Evolutionary conservation across 495 filamentous ascomycete species (phyloP), one percentile per base, ranked within the genome.

Genomic region (Astrothelium macrocarpum): DNA sequence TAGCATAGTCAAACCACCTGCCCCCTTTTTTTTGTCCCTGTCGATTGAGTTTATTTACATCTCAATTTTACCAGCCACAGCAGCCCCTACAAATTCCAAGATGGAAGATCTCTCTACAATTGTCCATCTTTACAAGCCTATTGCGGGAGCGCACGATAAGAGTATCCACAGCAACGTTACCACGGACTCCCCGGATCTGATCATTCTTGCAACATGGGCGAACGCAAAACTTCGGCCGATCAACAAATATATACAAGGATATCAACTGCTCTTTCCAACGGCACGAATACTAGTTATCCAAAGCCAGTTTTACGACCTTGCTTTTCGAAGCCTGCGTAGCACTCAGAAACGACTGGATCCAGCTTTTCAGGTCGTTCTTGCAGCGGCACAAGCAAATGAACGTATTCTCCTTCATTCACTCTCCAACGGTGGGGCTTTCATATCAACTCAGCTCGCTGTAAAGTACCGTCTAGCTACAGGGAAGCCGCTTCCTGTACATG

Each of bases 371-470:
- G 49, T 56, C 7, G 49, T 56, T 9, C 2, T 9, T 10, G 9
- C 23, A 9, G 49, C 49, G 10, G 49, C 49, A 1, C 2, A 16
- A 2, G 49, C 49, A 29, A 11, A 29, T 56, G 49, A 56, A 16
- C 9, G 49, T 7, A 56, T 56, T 5, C 25, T 56, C 7, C 49
- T 56, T 26, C 49, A 56, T 56, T 56, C 49, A 1, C 49, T 56
- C 23, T 56, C 49, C 9, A 56, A 56, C 20, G 49, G 49, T 29
- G 49, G 49, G 9, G 49, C 49, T 56, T 56, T 56, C 29, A 56
- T 56, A 11, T n/a, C 49, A 25, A 56, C 49, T 16, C 49, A 56
- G 25, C 49, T 56, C 16, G 49, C 4, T 29, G 49, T 56, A 2
- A 56, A 56, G 16, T 56, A 56, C 20, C 49, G 49, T 11, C 10